Base-by-base conservation (phyloP, 2,329 filamentous ascomycete species). In the Beauveria pseudobassiana region DNA sequence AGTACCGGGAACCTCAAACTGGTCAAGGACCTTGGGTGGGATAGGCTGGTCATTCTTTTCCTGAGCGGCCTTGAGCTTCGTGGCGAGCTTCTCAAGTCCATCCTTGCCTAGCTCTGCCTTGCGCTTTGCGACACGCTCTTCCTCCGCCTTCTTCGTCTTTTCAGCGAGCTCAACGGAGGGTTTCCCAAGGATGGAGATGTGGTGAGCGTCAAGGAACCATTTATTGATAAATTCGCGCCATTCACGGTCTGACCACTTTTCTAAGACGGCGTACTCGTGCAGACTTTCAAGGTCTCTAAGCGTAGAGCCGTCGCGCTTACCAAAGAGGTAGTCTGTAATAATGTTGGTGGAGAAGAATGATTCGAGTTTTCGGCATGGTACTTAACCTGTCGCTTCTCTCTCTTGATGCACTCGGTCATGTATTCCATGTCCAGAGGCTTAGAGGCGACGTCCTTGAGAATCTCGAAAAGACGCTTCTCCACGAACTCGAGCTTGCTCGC, bases 301-400 rank as follows among this genome's bases (percentile, higher is more conserved):
- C 0, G 87, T 91, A 3, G 89, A 89, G 1, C 95, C 96, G 72
- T 96, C 88, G 38, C 91, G 84, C 56, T 87, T 86, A 30, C 93
- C 95, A 70, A 95, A 99, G 10, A 98, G 82, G 71, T 96, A 96
- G 71, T 98, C 93, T 16, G 88, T 89, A 69, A 98, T 96, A 64
- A 98, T 88, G 63, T 90, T 89, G 65, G 86, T 88, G 0, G 91
- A 87, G 73, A 93, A 96, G 65, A 92, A 91, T 24, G 87, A 85
- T 59, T 91, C 3, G 88, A 90, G 55, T 85, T 87, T 74, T 99
- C 95, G 0, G 91, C 90, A 49, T 88, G 85, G 67, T 90, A 93
- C 71, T 92, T 93, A 69, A 91, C 83, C 69, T 93, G 90, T 52
- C 93, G 85, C 65, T 86, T 85, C 73, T 95, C 90, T 61, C 93